phyloP scores from a whole-genome alignment of 208 protist genomes.

The Trichomonas gallinae region DNA sequence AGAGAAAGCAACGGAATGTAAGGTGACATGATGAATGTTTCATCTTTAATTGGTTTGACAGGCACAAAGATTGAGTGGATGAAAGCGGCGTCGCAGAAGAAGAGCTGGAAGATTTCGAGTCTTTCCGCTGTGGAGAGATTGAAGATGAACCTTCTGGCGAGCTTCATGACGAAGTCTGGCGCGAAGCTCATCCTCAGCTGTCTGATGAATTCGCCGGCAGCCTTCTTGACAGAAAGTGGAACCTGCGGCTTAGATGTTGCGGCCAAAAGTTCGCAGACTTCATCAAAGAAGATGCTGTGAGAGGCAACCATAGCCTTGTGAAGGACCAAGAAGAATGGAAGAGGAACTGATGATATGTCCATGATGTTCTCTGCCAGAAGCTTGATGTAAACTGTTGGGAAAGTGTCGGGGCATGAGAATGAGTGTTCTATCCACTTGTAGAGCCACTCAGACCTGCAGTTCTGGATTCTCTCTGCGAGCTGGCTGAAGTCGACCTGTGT shows the following conservation, averaged over 20 bases:
- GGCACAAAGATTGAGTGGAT: neutral
- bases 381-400: neutral
- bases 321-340: neutral
- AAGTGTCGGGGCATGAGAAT: neutral
- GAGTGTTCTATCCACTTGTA: neutral
- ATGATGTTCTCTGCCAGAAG: neutral
- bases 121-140: neutral
- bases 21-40: neutral
- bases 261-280: neutral
- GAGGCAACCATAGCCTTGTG: neutral
- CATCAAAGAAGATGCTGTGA: neutral
- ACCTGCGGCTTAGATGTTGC: neutral
- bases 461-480: neutral
- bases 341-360: neutral
- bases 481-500: neutral
- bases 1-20: neutral
- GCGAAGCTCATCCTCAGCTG: neutral
- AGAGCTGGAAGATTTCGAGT: neutral
- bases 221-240: neutral
- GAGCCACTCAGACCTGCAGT: neutral
- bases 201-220: neutral
- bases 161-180: neutral
- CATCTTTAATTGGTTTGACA: neutral
- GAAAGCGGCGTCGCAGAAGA: neutral
- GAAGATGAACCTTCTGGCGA: neutral